Conservation (phyloP, 805 yeast species). For the Myxozyma vanderwaltii region DNA sequence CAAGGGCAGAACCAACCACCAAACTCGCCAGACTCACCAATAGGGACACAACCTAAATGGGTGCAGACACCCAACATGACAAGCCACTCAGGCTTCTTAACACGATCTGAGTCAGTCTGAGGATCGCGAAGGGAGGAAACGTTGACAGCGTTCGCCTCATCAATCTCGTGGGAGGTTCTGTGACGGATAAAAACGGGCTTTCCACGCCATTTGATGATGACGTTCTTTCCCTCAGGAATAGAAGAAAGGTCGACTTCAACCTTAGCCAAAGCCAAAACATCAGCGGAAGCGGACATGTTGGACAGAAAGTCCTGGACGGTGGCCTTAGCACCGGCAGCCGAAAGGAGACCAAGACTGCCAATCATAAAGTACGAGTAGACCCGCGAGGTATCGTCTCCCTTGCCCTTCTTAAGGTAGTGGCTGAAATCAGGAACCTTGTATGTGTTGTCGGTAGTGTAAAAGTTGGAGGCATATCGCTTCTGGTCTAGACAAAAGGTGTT, state of each 20-base stretch:
- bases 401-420: slow-evolving; percentile 65
- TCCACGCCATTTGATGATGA: slow-evolving; percentile 99
- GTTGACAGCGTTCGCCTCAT: slow-evolving; percentile 87
- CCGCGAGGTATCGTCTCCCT: slow-evolving; percentile 74
- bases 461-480: slow-evolving; percentile 31
- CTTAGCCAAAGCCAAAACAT: slow-evolving; percentile 98
- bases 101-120: slow-evolving; percentile 88
- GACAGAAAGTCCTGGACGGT: slow-evolving; percentile 75
- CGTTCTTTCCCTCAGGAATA: slow-evolving; percentile 97
- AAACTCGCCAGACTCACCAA: slow-evolving; percentile 99
- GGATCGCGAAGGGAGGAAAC: slow-evolving; percentile 86
- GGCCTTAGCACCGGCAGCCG: slow-evolving; percentile 91
- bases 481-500: slow-evolving; percentile 19
- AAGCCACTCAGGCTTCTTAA: slow-evolving; percentile 96
- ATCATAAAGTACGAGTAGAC: slow-evolving; percentile 95
- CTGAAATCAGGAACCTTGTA: slow-evolving; percentile 37
- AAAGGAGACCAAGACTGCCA: slow-evolving; percentile 85
- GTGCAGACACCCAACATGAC: slow-evolving; percentile 99
- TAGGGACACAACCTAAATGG: slow-evolving; percentile 99
- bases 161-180: slow-evolving; percentile 90
- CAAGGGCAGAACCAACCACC: slow-evolving; percentile 99
- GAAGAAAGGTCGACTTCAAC: slow-evolving; percentile 93
- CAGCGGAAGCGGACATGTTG: slow-evolving; percentile 97
- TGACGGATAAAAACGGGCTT: slow-evolving; percentile 99
- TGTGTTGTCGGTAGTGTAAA: slow-evolving; percentile 35